Percentiles rank a stretch among this genome's conserved stretches.
These are phyloP conservation scores for Jaenimonas drosophilae DNA, from an alignment of 208 protist species.

Conservation along the genomic window DNA sequence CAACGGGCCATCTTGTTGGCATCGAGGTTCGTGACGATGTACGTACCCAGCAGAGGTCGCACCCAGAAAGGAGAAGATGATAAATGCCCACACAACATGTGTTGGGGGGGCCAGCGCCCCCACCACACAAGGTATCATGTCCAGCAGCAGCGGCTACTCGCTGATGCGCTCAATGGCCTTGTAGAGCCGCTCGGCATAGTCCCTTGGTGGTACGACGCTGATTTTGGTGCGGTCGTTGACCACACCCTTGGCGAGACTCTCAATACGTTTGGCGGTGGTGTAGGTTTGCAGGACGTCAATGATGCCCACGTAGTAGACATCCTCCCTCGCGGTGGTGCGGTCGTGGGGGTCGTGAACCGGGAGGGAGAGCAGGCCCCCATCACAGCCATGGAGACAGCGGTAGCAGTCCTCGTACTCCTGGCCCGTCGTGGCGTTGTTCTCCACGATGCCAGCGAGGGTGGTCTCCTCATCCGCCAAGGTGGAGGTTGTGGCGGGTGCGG, in stretches of 20 bases:
- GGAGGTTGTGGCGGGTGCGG: no score
- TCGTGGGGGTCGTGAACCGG: slow-evolving; percentile 61
- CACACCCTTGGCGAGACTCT: slow-evolving; percentile 82
- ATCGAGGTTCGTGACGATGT: no score
- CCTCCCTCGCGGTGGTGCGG: slow-evolving; percentile 59
- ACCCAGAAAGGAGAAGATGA: no score
- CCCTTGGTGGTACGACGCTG: slow-evolving; percentile 76
- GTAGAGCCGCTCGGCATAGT: slow-evolving; percentile 78
- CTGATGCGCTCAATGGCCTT: slow-evolving; percentile 68
- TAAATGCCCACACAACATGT: no score
- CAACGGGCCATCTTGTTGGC: no score
- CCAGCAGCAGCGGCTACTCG: slow-evolving; percentile 14
- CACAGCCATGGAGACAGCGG: slow-evolving; percentile 63
- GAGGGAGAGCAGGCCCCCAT: slow-evolving; percentile 71
- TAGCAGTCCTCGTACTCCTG: slow-evolving; percentile 23
- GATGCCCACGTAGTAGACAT: slow-evolving; percentile 89
- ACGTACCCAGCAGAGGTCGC: no score
- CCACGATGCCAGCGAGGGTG: background rate
- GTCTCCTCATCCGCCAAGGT: background rate
- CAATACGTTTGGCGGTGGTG: slow-evolving; percentile 72
- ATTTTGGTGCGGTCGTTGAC: slow-evolving; percentile 58
- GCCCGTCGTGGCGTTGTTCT: background rate
- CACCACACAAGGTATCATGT: no score
- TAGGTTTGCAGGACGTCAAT: slow-evolving; percentile 92
- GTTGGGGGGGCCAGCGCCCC: no score